A percentile compares a stretch with the other conserved stretches of the same genome.
Conservation (phyloP, 1,139 yeast genomes). For the Kodamaea suecica region DNA sequence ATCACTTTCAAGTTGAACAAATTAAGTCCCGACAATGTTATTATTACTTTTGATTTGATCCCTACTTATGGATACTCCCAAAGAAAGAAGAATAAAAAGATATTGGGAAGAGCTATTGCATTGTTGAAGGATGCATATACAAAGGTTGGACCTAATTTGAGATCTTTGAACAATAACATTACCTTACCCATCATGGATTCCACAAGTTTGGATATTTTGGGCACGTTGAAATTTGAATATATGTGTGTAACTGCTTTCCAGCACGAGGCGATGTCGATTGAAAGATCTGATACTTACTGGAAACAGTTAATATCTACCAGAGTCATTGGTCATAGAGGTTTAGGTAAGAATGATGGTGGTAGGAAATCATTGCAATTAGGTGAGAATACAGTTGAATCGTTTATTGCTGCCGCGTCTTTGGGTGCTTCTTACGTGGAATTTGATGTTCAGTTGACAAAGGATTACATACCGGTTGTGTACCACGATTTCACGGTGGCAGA, state of each 20-base stretch:
- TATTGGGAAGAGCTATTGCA: constrained; percentile 86
- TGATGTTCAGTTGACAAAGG: constrained; percentile 96
- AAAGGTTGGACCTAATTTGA: constrained; percentile 64
- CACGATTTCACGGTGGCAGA: constrained; percentile 96
- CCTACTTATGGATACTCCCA: constrained; percentile 70
- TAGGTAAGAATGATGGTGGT: constrained; percentile 77
- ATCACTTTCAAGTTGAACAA: constrained; percentile 65
- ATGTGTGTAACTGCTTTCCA: constrained; percentile 68
- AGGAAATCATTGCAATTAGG: constrained; percentile 86
- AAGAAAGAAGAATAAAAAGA: constrained; percentile 33
- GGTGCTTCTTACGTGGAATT: constrained; percentile 94
- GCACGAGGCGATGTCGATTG: constrained; percentile 68
- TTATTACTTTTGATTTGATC: constrained; percentile 77
- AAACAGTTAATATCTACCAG: constrained; percentile 83
- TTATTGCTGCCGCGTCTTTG: constrained; percentile 92
- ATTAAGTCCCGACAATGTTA: constrained; percentile 51
- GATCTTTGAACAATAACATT: constrained; percentile 64
- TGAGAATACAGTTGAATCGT: constrained; percentile 92
- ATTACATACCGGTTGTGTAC: constrained; percentile 85
- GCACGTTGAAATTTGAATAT: constrained; percentile 73
- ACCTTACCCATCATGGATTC: constrained; percentile 79
- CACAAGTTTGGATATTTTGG: constrained; percentile 70
- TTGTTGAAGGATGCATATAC: constrained; percentile 62
- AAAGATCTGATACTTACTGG: constrained; percentile 85
- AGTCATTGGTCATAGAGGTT: constrained; percentile 95